Evolutionary conservation across 1,139 yeast genomes (phyloP), one percentile per base, ranked within the genome.

Genomic region (Pichia sp.): DNA sequence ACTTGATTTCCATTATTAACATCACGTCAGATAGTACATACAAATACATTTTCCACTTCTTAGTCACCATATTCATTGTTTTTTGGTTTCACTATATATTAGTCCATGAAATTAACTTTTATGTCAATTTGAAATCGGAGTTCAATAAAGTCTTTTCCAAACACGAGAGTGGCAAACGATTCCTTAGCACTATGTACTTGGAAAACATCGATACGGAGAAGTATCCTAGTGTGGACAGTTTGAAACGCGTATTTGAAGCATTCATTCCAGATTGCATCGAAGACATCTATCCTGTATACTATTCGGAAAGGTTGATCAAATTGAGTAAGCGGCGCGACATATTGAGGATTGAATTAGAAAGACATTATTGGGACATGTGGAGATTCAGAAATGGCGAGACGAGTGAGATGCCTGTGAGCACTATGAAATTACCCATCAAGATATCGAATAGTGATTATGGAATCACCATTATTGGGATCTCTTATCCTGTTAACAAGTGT

Each of bases 1-100:
- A 84, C 56, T 69, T 65, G 45, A 66, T 83, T 14, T 83, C 87
- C 39, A 70, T 83, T 58, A 79, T 88, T 2, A 83, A 83, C 55
- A 75, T 84, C 12, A 72, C 84, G 0, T 69, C 71, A 4, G 52
- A 70, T 3, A 75, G 76, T 34, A 74, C 77, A 0, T 55, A 63
- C 9, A 61, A 75, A 31, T 65, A 82, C 48, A 70, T 77, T 48
- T 71, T 75, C 22, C 90, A 84, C 64, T 76, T 83, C 46, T 56
- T 76, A 0, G 68, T 81, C 69, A 69, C 81, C 2, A 45, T 81
- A 1, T 54, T 79, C 8, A 75, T 81, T 0, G 70, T 83, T 3
- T 60, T 67, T 0, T 67, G 77, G 64, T 81, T 83, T 55, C 87
- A 83, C 57, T 66, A 71, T 53, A 54, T 83, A 35, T 55, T 83